Percentiles rank a stretch among this genome's conserved stretches.
Conservation (phyloP, 169 alveolate species). For the Plasmodium billcollinsi region DNA sequence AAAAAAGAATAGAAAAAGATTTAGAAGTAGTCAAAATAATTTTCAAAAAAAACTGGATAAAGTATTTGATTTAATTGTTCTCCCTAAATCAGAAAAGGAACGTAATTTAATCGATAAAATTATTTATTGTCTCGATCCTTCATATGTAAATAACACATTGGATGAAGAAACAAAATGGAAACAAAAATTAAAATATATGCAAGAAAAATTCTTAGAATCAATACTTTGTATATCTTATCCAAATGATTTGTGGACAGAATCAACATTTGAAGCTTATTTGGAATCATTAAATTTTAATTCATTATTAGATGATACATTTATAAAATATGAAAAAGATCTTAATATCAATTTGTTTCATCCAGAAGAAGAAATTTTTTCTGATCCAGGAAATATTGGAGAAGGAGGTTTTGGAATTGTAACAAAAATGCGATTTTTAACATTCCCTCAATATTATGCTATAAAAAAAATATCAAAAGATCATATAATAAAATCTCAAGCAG, state of each 20-base stretch:
- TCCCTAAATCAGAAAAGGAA: constrained; percentile 53
- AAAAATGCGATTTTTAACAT: constrained; percentile 56
- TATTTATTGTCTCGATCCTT: constrained; percentile 71
- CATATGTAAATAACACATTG: constrained; percentile 44
- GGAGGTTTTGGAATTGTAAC: constrained; percentile 75
- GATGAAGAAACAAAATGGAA: constrained; percentile 42
- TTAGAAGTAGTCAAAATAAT: neutral
- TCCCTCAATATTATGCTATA: constrained; percentile 68
- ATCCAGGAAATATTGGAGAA: constrained; percentile 73
- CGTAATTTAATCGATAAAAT: constrained; percentile 52
- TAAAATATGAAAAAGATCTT: constrained; percentile 59
- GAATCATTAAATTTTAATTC: constrained; percentile 66
- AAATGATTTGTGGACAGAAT: constrained; percentile 38
- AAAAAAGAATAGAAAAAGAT: neutral
- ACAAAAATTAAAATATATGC: constrained; percentile 68
- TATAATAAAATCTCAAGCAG: constrained; percentile 73
- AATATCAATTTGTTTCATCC: constrained; percentile 40
- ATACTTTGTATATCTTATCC: constrained; percentile 68
- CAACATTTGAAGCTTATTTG: constrained; percentile 30
- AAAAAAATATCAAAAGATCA: constrained; percentile 75
- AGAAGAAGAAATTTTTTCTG: constrained; percentile 68
- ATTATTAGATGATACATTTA: constrained; percentile 67
- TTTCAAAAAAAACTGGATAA: constrained; percentile 12
- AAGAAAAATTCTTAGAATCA: constrained; percentile 59
- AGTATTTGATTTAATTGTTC: constrained; percentile 11